A percentile compares a stretch with the other conserved stretches of the same genome.
Evolutionary conservation across 2,329 filamentous ascomycete genomes (phyloP).

Genomic region (Apiospora hydei): DNA sequence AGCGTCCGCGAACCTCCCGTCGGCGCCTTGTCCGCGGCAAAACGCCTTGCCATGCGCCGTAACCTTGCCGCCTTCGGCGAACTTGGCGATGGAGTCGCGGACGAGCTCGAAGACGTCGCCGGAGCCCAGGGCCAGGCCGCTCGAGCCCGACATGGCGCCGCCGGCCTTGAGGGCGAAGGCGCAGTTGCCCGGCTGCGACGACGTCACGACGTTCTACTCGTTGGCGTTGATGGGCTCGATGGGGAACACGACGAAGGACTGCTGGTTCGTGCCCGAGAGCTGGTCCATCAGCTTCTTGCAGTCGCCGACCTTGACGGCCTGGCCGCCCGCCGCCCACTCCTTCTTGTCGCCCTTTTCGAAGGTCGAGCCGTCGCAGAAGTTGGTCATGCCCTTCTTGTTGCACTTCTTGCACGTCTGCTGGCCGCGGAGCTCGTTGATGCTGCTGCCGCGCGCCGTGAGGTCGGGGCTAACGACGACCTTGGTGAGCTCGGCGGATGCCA

Average conservation of each 20-base stretch:
- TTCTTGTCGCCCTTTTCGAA: background rate
- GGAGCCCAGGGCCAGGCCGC: background rate
- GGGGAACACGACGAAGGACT: background rate
- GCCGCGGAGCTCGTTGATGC: background rate
- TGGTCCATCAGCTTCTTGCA: background rate
- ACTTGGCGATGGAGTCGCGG: background rate
- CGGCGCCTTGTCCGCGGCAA: background rate
- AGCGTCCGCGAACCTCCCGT: background rate
- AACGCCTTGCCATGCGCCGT: background rate
- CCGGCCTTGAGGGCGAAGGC: background rate
- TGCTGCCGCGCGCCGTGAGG: background rate
- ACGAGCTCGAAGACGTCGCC: background rate
- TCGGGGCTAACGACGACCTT: too few relatives aligned
- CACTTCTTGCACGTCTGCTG: background rate
- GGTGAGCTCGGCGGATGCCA: background rate
- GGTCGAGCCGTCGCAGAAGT: background rate
- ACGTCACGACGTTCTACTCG: background rate
- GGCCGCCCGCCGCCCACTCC: too few relatives aligned
- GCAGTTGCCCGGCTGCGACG: background rate
- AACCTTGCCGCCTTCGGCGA: background rate
- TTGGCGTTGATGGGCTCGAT: background rate
- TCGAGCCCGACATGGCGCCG: background rate
- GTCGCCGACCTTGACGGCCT: background rate
- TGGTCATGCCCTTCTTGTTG: background rate
- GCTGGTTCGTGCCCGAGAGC: background rate